Percentiles rank a stretch among this genome's conserved stretches.
phyloP scores from a whole-genome alignment of 805 yeast genomes.

The Zygosaccharomyces pseudorouxii region DNA sequence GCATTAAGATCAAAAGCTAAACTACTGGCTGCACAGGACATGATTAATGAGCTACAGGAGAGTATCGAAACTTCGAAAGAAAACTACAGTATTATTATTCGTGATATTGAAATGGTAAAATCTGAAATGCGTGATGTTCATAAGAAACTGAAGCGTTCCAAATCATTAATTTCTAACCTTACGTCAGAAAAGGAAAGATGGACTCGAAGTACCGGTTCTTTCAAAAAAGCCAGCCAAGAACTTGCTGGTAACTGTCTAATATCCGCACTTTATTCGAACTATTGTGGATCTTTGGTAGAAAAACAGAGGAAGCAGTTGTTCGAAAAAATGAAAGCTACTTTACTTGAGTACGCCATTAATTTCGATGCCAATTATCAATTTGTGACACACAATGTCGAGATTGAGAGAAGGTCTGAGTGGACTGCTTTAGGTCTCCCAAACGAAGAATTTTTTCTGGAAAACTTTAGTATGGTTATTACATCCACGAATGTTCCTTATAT shows the following conservation, averaged over 20 bases:
- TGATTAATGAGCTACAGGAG: slow-evolving; percentile 69
- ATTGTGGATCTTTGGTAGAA: slow-evolving; percentile 57
- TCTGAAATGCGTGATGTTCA: slow-evolving; percentile 62
- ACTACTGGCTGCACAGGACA: slow-evolving; percentile 68
- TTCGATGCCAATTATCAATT: slow-evolving; percentile 38
- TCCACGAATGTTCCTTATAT: slow-evolving; percentile 47
- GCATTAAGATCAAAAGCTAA: slow-evolving; percentile 62
- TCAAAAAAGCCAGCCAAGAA: slow-evolving; percentile 41
- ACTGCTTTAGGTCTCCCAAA: slow-evolving; percentile 46
- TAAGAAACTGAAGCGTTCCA: slow-evolving; percentile 56
- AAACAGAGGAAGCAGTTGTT: slow-evolving; percentile 38
- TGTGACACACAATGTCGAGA: slow-evolving; percentile 38
- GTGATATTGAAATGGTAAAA: slow-evolving; percentile 75
- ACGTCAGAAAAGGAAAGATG: slow-evolving; percentile 69
- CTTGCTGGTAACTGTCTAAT: slow-evolving; percentile 64
- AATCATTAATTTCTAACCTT: slow-evolving; percentile 55
- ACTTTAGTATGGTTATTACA: slow-evolving; percentile 49
- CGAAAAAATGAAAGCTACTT: slow-evolving; percentile 35
- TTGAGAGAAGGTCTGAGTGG: slow-evolving; percentile 48
- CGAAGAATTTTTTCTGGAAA: slow-evolving; percentile 61
- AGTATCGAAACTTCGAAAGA: slow-evolving; percentile 65
- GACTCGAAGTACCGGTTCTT: slow-evolving; percentile 54
- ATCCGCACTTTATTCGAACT: slow-evolving; percentile 56
- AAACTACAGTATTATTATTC: slow-evolving; percentile 65
- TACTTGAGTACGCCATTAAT: slow-evolving; percentile 37